Evolutionary conservation across 176 grass and related monocot genomes (phyloP).

Genomic region (Puya raimondii): DNA sequence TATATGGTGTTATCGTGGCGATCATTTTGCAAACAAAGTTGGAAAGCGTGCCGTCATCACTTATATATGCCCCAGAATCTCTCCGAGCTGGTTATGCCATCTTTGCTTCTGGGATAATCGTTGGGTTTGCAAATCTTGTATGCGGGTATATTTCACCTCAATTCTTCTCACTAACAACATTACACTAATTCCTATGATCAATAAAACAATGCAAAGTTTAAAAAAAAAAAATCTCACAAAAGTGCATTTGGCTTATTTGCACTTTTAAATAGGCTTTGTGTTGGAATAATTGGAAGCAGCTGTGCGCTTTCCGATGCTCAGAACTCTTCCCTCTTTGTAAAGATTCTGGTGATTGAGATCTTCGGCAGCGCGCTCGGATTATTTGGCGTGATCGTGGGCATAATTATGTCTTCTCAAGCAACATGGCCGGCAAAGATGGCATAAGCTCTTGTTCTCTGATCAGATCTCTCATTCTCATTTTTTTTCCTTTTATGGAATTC

Average conservation of each 20-base stretch:
- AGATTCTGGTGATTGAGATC: conserved; percentile 96
- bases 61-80: conserved; percentile 66
- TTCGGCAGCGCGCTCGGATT: conserved; percentile 93
- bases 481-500: no score
- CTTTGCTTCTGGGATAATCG: conserved; percentile 90
- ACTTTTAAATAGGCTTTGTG: conserved; percentile 50
- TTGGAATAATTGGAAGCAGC: conserved; percentile 96
- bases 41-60: conserved; percentile 71
- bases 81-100: conserved; percentile 92
- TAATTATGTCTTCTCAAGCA: conserved; percentile 98
- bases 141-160: conserved; percentile 49
- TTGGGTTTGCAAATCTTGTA: conserved; percentile 91
- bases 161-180: background rate
- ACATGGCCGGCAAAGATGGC: conserved; percentile 58
- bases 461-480: no score
- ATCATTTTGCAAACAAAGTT: conserved; percentile 99
- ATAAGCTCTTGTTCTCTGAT: conserved; percentile 8
- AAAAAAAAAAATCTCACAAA: background rate
- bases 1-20: conserved; percentile 97
- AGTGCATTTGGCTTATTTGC: background rate
- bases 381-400: conserved; percentile 94
- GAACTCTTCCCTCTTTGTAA: conserved; percentile 93
- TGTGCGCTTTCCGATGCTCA: conserved; percentile 94
- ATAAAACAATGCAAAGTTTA: background rate
- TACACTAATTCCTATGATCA: background rate